Conservation (phyloP, 1,139 yeast species). For the Suzukiozyma palmioleophila region DNA sequence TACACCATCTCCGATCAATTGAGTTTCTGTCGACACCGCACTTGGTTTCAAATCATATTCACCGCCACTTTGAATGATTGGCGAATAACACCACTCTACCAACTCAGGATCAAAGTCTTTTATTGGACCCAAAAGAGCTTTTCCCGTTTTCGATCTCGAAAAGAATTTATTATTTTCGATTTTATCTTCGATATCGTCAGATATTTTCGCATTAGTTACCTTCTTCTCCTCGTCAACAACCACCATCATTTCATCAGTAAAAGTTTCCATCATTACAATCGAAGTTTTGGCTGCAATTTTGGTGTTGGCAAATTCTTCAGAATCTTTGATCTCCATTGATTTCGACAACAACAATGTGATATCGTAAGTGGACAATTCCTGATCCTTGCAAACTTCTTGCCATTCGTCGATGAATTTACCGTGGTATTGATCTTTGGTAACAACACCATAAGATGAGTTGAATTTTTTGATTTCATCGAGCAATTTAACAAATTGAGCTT, state of each 20-base stretch:
- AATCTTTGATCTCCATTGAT: slow-evolving; percentile 73
- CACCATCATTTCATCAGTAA: slow-evolving; percentile 85
- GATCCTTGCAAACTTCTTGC: slow-evolving; percentile 52
- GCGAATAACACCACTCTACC: slow-evolving; percentile 93
- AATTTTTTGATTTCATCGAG: slow-evolving; percentile 46
- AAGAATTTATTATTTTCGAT: slow-evolving; percentile 76
- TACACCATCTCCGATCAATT: slow-evolving; percentile 71
- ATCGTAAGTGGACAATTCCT: slow-evolving; percentile 48
- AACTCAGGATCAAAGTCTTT: slow-evolving; percentile 67
- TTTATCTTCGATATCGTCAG: slow-evolving; percentile 75
- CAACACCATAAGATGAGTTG: slow-evolving; percentile 53
- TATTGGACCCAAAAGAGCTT: slow-evolving; percentile 41
- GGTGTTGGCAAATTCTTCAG: slow-evolving; percentile 64
- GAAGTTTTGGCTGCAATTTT: slow-evolving; percentile 76
- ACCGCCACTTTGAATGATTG: slow-evolving; percentile 87
- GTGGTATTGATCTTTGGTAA: slow-evolving; percentile 69
- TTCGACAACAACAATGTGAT: slow-evolving; percentile 47
- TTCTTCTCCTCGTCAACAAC: slow-evolving; percentile 83
- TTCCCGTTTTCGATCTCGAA: slow-evolving; percentile 56
- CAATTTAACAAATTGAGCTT: slow-evolving; percentile 59
- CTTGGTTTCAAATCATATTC: slow-evolving; percentile 81
- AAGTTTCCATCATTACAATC: slow-evolving; percentile 73
- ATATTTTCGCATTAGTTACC: slow-evolving; percentile 66
- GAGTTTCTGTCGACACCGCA: slow-evolving; percentile 68
- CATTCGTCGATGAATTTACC: slow-evolving; percentile 85